Evolutionary conservation across 2,329 filamentous ascomycete species (phyloP), one percentile per base, ranked within the genome.

Genomic region (Tolypocladium sp.): DNA sequence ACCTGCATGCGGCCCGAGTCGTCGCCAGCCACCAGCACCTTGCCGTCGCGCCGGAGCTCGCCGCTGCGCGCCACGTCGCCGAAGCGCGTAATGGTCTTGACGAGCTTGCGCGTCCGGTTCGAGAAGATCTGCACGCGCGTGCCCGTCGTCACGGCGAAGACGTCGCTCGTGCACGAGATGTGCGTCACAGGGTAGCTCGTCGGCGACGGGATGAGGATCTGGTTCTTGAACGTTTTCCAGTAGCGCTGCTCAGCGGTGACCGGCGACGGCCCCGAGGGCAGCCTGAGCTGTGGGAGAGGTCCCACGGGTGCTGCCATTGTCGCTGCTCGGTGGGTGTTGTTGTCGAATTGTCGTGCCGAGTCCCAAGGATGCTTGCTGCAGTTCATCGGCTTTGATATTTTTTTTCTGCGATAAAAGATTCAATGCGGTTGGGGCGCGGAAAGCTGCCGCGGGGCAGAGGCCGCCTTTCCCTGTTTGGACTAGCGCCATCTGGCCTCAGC

Each of bases 61-160:
- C 91, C 94, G 67, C 90, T 90, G 68, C 93, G 90, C 62, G 92
- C 93, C 65, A 92, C 88, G 71, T 96, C 91, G 69, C 92, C 89
- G 73, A 99, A 97, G 61, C 94, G 86, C 62, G 91, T 92, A 68
- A 99, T 94, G 12, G 92, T 96, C 79, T 96, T 96, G 69, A 96
- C 79, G 13, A 94, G 83, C 75, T 97, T 96, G 60, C 93, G 87
- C 51, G 92, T 96, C 71, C 91, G 89, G 69, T 90, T 90, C 57
- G 91, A 97, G 81, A 92, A 97, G 62, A 99, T 87, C 75, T 97
- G 93, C 54, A 99, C 86, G 61, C 94, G 88, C 58, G 91, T 91
- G 61, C 94, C 93, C 17, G 92, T 92, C n/a, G 93, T 97, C 62
- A 97, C 90, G 59, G 91, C 92, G 73, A 99, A 97, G 59, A 89